phyloP scores from a whole-genome alignment of 371 early-diverging fungal species.

The Haplosporangium sp. region DNA sequence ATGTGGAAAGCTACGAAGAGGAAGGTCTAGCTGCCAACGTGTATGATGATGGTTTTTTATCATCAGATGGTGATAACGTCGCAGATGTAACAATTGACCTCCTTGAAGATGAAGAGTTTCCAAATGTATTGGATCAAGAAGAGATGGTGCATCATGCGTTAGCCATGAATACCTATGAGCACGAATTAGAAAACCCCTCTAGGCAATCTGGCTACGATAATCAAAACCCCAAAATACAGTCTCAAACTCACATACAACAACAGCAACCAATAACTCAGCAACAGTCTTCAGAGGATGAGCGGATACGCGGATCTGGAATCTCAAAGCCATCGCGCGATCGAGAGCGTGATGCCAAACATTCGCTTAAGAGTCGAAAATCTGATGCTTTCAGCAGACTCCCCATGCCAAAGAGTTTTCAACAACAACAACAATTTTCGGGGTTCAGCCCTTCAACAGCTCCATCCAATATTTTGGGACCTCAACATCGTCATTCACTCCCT shows the following conservation, averaged over 20 bases:
- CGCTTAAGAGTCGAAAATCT: constrained; percentile 24
- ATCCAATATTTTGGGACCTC: constrained; percentile 3
- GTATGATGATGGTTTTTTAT: constrained; percentile 57
- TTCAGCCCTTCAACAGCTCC: constrained; percentile 4
- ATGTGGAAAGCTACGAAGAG: constrained; percentile 49
- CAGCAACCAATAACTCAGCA: constrained; percentile 26
- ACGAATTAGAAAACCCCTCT: constrained; percentile 24
- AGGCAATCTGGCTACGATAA: neutral
- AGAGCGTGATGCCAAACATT: constrained; percentile 17
- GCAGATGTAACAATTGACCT: constrained; percentile 46
- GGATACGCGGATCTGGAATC: neutral
- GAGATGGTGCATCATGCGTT: constrained; percentile 32
- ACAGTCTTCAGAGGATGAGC: neutral
- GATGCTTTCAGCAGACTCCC: constrained; percentile 24
- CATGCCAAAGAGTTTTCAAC: constrained; percentile 23
- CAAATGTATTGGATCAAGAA: constrained; percentile 40
- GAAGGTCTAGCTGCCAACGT: constrained; percentile 65
- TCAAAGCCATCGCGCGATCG: constrained; percentile 6
- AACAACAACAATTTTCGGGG: neutral
- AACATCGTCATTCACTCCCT: constrained; percentile 21
- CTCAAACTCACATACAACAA: constrained; percentile 2
- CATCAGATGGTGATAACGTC: constrained; percentile 37
- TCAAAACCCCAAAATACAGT: neutral
- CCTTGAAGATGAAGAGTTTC: constrained; percentile 62
- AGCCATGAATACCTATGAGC: constrained; percentile 13